These are phyloP conservation scores for Erodium texanum DNA, from an alignment of 441 rosid species.

Conservation along the genomic window DNA sequence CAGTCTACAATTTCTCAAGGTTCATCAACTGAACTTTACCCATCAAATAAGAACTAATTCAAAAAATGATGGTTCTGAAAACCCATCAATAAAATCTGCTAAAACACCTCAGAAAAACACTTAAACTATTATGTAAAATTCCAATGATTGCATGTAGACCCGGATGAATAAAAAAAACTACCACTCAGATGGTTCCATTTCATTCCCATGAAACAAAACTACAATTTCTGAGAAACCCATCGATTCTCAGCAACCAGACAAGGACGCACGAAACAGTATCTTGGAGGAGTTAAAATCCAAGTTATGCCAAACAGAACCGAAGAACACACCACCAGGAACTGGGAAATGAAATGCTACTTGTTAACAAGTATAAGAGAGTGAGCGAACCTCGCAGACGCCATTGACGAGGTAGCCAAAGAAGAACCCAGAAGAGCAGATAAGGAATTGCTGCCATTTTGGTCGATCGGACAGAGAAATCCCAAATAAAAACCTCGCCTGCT, in stretches of 20 bases:
- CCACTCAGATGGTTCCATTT: not conserved
- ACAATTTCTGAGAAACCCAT: not conserved
- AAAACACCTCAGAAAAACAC: not conserved
- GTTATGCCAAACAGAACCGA: too few species aligned
- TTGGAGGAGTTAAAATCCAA: too few species aligned
- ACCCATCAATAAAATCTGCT: not conserved
- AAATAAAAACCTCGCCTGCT: conserved; percentile 48
- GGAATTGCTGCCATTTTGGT: conserved; percentile 72
- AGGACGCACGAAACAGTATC: not conserved
- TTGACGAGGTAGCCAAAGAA: conserved; percentile 93
- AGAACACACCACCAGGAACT: not conserved
- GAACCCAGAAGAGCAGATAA: conserved; percentile 85
- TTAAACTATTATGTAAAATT: not conserved
- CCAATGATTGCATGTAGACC: not conserved
- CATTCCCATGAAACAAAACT: not conserved
- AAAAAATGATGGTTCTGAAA: not conserved
- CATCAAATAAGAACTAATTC: not conserved
- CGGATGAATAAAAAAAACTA: not conserved
- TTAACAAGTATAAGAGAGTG: not conserved
- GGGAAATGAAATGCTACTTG: not conserved
- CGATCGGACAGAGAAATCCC: conserved; percentile 62
- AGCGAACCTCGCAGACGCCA: conserved; percentile 73
- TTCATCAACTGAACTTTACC: not conserved
- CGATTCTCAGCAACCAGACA: conserved; percentile 19
- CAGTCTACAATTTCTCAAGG: not conserved